phyloP scores from a whole-genome alignment of 2,329 filamentous ascomycete genomes.

The Fusarium guadeloupense region DNA sequence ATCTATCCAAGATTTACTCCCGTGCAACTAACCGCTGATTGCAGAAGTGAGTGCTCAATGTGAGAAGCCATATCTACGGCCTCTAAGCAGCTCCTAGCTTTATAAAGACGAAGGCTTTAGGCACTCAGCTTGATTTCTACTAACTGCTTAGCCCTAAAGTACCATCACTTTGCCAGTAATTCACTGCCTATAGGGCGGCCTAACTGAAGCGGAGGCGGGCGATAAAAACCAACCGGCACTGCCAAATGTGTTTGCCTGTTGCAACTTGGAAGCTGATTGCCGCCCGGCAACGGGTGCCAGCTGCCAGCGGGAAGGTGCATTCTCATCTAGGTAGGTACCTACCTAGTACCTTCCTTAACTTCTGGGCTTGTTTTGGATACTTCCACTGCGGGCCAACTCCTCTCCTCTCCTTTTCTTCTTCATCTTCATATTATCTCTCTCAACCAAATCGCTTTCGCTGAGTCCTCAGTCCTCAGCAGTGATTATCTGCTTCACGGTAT shows the following conservation, averaged over 20 bases:
- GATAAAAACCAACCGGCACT: neutral
- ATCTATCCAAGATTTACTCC: too few relatives aligned
- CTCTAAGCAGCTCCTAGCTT: too few relatives aligned
- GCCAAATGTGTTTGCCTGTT: neutral
- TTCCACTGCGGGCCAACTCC: neutral
- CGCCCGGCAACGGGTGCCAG: slow-evolving; percentile 6
- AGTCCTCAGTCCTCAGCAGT: too few relatives aligned
- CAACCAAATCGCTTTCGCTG: neutral
- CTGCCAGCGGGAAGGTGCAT: slow-evolving; percentile 12
- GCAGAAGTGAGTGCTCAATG: too few relatives aligned
- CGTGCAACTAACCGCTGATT: neutral
- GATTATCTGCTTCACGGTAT: neutral
- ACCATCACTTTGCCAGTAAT: neutral
- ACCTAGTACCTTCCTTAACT: neutral
- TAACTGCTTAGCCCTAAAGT: neutral
- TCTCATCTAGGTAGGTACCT: too few relatives aligned
- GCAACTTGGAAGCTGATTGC: neutral
- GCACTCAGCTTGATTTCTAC: too few relatives aligned
- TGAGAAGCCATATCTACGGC: too few relatives aligned
- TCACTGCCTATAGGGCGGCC: neutral
- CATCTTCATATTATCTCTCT: too few relatives aligned
- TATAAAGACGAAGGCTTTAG: too few relatives aligned
- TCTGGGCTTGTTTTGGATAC: neutral
- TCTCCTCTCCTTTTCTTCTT: neutral
- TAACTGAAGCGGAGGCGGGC: neutral